Conservation (phyloP, 495 filamentous ascomycete genomes). For the Hypoxylon crocopeplum region DNA sequence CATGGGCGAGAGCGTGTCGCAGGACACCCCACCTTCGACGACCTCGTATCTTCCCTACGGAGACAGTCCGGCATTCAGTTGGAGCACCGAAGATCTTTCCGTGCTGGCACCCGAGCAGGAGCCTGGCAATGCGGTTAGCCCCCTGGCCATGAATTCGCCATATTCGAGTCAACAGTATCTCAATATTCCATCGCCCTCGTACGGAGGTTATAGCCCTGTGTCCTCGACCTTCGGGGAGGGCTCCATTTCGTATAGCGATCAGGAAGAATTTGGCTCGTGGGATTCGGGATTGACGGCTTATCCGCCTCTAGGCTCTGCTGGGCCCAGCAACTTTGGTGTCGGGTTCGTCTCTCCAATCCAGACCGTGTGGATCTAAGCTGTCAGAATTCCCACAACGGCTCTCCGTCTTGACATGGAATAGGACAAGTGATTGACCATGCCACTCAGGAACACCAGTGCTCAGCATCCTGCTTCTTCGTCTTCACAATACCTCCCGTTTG, state of each 20-base stretch:
- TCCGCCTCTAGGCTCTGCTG: conserved; percentile 47
- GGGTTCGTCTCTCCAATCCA: conserved; percentile 64
- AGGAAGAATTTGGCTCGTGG: conserved; percentile 54
- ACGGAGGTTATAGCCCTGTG: conserved; percentile 60
- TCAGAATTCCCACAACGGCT: conserved; percentile 45
- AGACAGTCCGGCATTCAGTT: conserved; percentile 60
- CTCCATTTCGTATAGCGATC: conserved; percentile 61
- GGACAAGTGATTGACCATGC: conserved; percentile 56
- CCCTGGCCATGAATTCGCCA: conserved; percentile 57
- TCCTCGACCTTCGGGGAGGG: conserved; percentile 60
- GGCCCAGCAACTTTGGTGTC: conserved; percentile 56
- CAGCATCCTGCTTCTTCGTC: conserved; percentile 43
- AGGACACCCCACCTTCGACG: conserved; percentile 46
- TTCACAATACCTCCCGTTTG: conserved; percentile 43
- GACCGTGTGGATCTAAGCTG: conserved; percentile 57
- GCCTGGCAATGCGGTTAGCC: conserved; percentile 52
- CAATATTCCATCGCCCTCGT: conserved; percentile 61
- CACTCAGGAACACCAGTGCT: conserved; percentile 52
- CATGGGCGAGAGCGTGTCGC: conserved; percentile 46
- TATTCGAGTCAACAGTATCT: conserved; percentile 58
- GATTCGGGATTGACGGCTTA: conserved; percentile 47
- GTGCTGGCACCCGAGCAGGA: conserved; percentile 47
- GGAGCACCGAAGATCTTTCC: conserved; percentile 62
- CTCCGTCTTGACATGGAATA: conserved; percentile 41
- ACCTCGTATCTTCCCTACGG: conserved; percentile 53